Conservation (phyloP, 805 yeast species). For the Torulaspora maleeae region DNA sequence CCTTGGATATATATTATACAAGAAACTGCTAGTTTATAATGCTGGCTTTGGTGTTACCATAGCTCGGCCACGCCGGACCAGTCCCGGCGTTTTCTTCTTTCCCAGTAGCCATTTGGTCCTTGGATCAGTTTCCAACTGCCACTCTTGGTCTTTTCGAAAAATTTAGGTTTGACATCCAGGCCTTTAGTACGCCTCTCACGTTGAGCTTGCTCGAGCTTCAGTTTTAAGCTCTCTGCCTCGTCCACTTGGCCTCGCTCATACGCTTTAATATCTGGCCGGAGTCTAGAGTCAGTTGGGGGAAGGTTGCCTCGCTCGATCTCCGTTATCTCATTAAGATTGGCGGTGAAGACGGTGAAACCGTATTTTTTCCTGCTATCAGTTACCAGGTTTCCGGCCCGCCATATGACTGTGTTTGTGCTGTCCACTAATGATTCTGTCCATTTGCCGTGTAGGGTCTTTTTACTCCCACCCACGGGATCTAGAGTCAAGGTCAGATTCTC, state of each 20-base stretch:
- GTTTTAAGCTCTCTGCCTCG: constrained; percentile 66
- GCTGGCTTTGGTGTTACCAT: constrained; percentile 42
- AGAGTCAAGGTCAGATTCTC: constrained; percentile 51
- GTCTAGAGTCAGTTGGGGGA: constrained; percentile 85
- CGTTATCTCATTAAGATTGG: constrained; percentile 76
- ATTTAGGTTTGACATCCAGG: constrained; percentile 53
- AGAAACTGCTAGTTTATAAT: neutral
- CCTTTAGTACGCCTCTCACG: constrained; percentile 63
- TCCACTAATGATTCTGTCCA: constrained; percentile 73
- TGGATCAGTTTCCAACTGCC: constrained; percentile 51
- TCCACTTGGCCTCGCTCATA: constrained; percentile 69
- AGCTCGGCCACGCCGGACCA: constrained; percentile 55
- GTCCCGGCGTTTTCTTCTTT: constrained; percentile 56
- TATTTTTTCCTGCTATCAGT: constrained; percentile 57
- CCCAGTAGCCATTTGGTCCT: constrained; percentile 75
- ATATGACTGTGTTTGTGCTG: constrained; percentile 41
- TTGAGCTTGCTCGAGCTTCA: constrained; percentile 71
- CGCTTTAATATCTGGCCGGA: constrained; percentile 75
- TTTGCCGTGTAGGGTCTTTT: constrained; percentile 49
- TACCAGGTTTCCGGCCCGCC: constrained; percentile 69
- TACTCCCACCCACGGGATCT: constrained; percentile 21
- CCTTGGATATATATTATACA: neutral
- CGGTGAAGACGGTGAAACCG: constrained; percentile 83
- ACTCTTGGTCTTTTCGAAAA: constrained; percentile 46
- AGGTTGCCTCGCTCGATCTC: constrained; percentile 55